Evolutionary conservation across 192 early-diverging fungal species (phyloP), one percentile per base, ranked within the genome.

Genomic region (Cetraspora pellucida): DNA sequence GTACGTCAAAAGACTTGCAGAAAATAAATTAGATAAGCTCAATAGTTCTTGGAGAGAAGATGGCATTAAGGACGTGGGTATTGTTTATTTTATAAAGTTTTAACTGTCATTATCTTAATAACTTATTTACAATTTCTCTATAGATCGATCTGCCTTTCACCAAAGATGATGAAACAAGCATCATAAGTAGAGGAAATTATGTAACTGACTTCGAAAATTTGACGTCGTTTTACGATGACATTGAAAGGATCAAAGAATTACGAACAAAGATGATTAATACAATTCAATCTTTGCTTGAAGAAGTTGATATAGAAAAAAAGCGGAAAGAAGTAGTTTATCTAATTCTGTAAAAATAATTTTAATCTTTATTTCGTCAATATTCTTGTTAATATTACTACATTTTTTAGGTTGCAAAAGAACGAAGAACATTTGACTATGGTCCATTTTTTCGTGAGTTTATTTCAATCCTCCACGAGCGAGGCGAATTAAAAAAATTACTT

Each of bases 11-110:
- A 58, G n/a, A 43, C 60, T 70, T 25, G 77, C 82, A 16, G 83
- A 84, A 57, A 16, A 61, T 2, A 50, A 73, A 27, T 28, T 84
- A 21, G 79, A 84, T 74, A 27, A 46, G 17, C 28, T 75, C 9
- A 61, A 79, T 59, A 70, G 74, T 19, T 59, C 67, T 31, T 84
- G 83, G 83, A 81, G 77, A 77, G 80, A 70, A 79, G 80, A 8
- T 75, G 74, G 52, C 81, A 19, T 37, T 65, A 19, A 65, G 17
- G 37, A 65, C 31, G 31, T 16, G 2, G 10, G 63, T 65, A 13
- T 52, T 52, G 19, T 52, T 14, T 19, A 13, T 52, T 19, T 52
- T 52, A 4, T 3, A 3, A 52, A 52, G 19, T 52, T 52, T 52
- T 19, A 52, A 52, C 19, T n/a, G n/a, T 63, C n/a, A 23, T 14